Base-by-base conservation (phyloP, 495 filamentous ascomycete genomes). In the Xylaria cubensis region DNA sequence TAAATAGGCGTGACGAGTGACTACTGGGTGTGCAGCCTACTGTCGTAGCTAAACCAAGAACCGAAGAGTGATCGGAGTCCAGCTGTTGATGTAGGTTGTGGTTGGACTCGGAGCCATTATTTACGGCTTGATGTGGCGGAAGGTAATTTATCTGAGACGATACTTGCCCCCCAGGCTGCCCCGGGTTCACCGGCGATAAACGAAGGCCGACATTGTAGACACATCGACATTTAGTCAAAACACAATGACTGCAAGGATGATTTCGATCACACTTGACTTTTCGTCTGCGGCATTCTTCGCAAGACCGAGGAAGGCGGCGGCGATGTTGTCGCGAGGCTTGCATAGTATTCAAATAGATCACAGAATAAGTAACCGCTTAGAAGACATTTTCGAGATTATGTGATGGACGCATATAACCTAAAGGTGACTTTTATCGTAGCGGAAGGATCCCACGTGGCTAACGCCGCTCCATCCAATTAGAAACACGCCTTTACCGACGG, bases 241-340 rank as follows among this genome's bases (percentile, higher is more conserved):
- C 67, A 56, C 72, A 74, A 26, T 74, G 72, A 39, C 72, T 69
- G 74, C 88, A 90, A 15, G 86, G 88, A 66, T 82, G 84, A 15
- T 82, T 83, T 42, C 86, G 85, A 56, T 89, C 82, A 75, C 86
- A 89, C 70, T 84, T 86, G 50, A 89, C 77, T 69, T 90, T 90
- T 36, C 87, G 86, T 67, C 87, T 86, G 69, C 87, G 85, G 75
- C 87, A 89, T 9, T 80, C 78, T 24, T 86, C 79, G 70, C 87
- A 89, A 7, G 87, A 83, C 32, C 88, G 83, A 29, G 72, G 66
- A 6, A 64, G 72, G 7, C 72, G 58, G 66, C 72, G 72, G 17
- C 72, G 72, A 39, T 70, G 36, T 34, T 29, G 68, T n/a, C 56
- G 55, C 4, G 67, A 19, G 19, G 55, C 7, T 39, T 63, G 55